Percentiles rank a stretch among this genome's conserved stretches.
These are phyloP conservation scores for Xylaria scruposa DNA, from an alignment of 495 filamentous ascomycete species.

Conservation along the genomic window DNA sequence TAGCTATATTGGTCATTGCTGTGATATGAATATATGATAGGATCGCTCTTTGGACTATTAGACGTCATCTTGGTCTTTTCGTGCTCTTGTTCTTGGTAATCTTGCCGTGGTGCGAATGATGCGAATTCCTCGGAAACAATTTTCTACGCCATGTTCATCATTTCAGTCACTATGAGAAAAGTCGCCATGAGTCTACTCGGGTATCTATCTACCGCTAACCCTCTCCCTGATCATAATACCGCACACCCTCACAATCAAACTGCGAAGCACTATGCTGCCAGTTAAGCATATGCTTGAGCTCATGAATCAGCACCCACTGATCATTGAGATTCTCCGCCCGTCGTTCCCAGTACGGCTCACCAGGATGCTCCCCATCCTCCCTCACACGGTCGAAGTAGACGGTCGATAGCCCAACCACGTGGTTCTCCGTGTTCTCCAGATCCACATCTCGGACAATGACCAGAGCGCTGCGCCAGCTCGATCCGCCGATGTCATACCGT, in stretches of 20 bases:
- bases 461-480: constrained; percentile 1
- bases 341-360: constrained; percentile 4
- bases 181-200: constrained; percentile 6
- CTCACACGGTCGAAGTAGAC: constrained; percentile 7
- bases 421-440: constrained; percentile 6
- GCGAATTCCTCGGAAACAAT: too few relatives aligned
- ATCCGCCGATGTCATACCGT: constrained; percentile 5
- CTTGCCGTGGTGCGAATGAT: too few relatives aligned
- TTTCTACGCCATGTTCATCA: constrained; percentile 2
- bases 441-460: constrained; percentile 3
- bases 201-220: constrained; percentile 5
- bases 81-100: too few relatives aligned
- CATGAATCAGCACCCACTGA: constrained; percentile 7
- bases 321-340: neutral
- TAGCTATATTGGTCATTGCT: too few relatives aligned
- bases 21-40: too few relatives aligned
- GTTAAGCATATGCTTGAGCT: constrained; percentile 8
- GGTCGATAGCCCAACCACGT: constrained; percentile 4
- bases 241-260: constrained; percentile 1
- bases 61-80: too few relatives aligned
- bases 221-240: constrained; percentile 2
- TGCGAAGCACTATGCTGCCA: constrained; percentile 7
- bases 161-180: constrained; percentile 5
- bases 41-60: too few relatives aligned
- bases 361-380: constrained; percentile 3